Evolutionary conservation across 305 asterid species (phyloP), one percentile per base, ranked within the genome.

Genomic region (Fraxinus xanthoxyloides): DNA sequence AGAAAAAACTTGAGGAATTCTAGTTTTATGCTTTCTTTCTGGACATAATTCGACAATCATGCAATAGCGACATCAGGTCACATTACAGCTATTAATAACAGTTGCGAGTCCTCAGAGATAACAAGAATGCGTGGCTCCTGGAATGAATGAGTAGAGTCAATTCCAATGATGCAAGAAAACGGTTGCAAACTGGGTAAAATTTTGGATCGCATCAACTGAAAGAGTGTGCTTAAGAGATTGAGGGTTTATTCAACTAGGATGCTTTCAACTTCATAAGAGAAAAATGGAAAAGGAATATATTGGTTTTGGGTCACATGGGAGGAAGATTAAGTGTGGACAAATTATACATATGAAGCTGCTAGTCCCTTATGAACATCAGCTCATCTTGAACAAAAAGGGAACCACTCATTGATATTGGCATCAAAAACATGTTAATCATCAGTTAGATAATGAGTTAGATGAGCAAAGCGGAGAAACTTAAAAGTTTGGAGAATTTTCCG

Each of bases 51-150:
- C 31, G 61, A 82, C 54, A 80, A 77, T 63, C 72, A 10, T 56
- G 36, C 54, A 84, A 74, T 74, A 56, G 72, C 61, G 79, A 28
- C 72, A 36, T 32, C 82, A 77, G 80, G 76, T 82, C 80, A 32
- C 74, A 67, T 28, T 28, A 32, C 26, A 31, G 46, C 43, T 70
- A 32, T 70, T 70, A 70, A 70, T 15, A 70, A 70, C 43, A 17
- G 30, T 30, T 13, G 51, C 24, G 23, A 75, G 67, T 46, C 12
- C 79, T 48, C 24, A 56, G 24, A 28, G 28, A 76, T 26, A 32
- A n/a, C 79, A 43, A 75, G 63, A 75, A 67, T 67, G 17, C 7
- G n/a, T 67, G 74, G 43, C 76, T 32, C 36, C 76, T 17, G 76
- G 26, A 17, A 70, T 31, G 26, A 30, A 15, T 7, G 76, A 32